Base-by-base conservation (phyloP, 495 filamentous ascomycete genomes). In the Schizothecium vesticola region DNA sequence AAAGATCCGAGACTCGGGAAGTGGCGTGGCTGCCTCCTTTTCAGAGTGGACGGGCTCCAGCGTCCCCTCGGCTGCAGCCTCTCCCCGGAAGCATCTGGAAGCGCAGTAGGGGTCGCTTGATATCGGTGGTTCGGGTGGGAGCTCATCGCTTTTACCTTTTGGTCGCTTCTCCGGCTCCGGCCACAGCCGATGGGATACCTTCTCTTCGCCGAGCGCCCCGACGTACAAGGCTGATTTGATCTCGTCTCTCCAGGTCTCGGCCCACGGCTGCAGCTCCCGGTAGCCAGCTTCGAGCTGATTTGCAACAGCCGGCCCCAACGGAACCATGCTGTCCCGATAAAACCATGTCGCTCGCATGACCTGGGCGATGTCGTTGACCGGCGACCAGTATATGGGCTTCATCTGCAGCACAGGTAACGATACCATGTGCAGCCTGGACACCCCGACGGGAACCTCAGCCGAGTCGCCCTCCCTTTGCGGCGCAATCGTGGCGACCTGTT, bases 341-440 rank as follows among this genome's bases (percentile, higher is more conserved):
- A 99, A 98, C 95, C 95, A 99, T 0, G 95, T 98, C 1, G 91
- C 93, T 56, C 95, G 86, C 73, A 91, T 80, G 9, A 97, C 94
- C 11, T 84, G 82, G 10, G 92, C 89, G 19, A 97, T 85, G 74
- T 99, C 95, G 70, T 96, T 91, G 23, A 97, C 85, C n/a, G 95
- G 94, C 36, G 89, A 93, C 95, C 95, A 99, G 73, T 99, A 99
- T 56, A 98, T 97, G 0, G 95, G 95, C 76, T 94, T 90, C 93
- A 99, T 97, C 79, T 91, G 79, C 12, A 89, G 77, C 8, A 79
- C 76, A 16, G 83, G 84, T n/a, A 89, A 74, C 29, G 84, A 77
- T 5, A 88, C 85, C 70, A 83, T 80, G 66, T 86, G 91, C 60
- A 96, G 81, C 67, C 91, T 86, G 19, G 90, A 92, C 4, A 92